Base-by-base conservation (phyloP, 2,329 filamentous ascomycete genomes). In the Aspergillus piperis region DNA sequence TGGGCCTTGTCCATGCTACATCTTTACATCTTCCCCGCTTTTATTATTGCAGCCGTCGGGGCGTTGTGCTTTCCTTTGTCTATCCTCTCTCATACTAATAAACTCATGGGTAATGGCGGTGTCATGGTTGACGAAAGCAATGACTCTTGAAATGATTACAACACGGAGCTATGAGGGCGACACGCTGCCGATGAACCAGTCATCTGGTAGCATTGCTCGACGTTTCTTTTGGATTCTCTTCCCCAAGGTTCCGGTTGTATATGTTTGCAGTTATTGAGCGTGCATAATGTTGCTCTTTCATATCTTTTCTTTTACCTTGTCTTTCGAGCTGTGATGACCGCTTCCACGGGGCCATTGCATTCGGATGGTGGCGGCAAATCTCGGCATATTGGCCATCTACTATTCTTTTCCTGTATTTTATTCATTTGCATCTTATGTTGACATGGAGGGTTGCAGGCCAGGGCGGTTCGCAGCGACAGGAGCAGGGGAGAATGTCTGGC, bases 41-140 rank as follows among this genome's bases (percentile, higher is more conserved):
- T 59, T 36, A 36, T 36, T 30, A n/a, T 44, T 32, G 57, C 53
- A 47, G 23, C 11, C 19, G 25, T 42, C 36, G n/a, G 58, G 32
- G 30, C 23, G 41, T 54, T 48, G 47, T 55, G 59, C 57, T 57
- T 38, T 55, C 51, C 27, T 44, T 47, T 59, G 61, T 62, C 59
- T 62, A 36, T 56, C 64, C 50, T 59, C 54, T 64, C 57, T 63
- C 60, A 59, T 64, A 65, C 62, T 68, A 59, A 55, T 59, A 55
- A 57, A 52, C 58, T 68, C 58, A 65, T 65, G 62, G 65, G 56
- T 68, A 60, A 64, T 64, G 68, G 68, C 68, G 69, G 69, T 72
- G 68, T 70, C 70, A 75, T 70, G 70, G 72, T 71, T 72, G 64
- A 76, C 69, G 72, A 75, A 71, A 67, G 71, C 68, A 66, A 75